Evolutionary conservation across 352 stramenopile species (phyloP).

Genomic region (Phytophthora ramorum): DNA sequence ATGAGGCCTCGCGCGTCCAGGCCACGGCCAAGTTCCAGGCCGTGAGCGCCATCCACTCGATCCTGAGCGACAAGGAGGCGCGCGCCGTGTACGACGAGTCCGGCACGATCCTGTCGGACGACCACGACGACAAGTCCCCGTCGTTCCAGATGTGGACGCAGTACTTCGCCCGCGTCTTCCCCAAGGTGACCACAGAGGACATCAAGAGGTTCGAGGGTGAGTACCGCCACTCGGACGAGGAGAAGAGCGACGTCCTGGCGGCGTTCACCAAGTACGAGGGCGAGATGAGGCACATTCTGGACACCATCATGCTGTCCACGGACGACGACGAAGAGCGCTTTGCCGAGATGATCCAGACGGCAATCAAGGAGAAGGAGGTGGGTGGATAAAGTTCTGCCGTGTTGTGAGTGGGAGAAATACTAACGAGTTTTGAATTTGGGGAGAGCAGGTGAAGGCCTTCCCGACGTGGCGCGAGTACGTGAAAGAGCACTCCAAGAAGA

Average conservation of each 20-base stretch:
- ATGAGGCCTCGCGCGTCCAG: conserved; percentile 55
- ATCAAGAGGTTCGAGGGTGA: conserved; percentile 81
- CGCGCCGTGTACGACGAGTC: conserved; percentile 89
- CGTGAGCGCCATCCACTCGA: conserved; percentile 84
- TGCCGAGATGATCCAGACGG: conserved; percentile 65
- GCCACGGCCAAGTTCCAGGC: conserved; percentile 89
- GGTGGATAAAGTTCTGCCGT: not conserved
- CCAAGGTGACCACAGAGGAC: conserved; percentile 82
- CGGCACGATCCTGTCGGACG: conserved; percentile 63
- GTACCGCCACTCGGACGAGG: conserved; percentile 89
- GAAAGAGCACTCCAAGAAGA: conserved; percentile 48
- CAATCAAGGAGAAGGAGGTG: conserved; percentile 55
- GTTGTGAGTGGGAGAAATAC: not conserved
- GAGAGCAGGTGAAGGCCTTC: conserved; percentile 42
- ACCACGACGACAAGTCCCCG: conserved; percentile 56
- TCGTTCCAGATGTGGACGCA: conserved; percentile 81
- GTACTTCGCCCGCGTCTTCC: conserved; percentile 91
- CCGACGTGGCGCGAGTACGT: conserved; percentile 54
- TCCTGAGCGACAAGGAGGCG: conserved; percentile 80
- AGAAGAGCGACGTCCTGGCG: conserved; percentile 77
- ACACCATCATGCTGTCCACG: conserved; percentile 89
- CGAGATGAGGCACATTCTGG: conserved; percentile 81
- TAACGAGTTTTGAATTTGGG: conserved; percentile 3
- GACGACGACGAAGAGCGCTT: conserved; percentile 83
- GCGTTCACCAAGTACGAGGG: conserved; percentile 84